Conservation (phyloP, 2,329 filamentous ascomycete genomes). For the Arachnopeziza araneosa region DNA sequence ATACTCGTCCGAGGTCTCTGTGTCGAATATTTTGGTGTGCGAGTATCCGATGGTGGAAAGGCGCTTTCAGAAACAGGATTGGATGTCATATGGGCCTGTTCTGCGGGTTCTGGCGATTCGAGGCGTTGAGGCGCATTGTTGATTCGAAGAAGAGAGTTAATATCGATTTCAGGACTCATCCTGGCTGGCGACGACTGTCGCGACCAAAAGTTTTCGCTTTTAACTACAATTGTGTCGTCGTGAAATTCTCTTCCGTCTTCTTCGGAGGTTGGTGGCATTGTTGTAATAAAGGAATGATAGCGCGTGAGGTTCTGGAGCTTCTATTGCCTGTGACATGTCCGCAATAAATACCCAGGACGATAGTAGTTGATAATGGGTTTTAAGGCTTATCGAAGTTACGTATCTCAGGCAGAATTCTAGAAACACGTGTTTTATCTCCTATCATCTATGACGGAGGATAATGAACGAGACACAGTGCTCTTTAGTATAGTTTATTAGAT, state of each 20-base stretch:
- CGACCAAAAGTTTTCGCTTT: conserved; percentile 20
- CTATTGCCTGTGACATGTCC: neutral
- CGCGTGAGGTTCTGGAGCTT: neutral
- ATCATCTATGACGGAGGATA: neutral
- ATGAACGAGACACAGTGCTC: neutral
- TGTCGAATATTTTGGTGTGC: neutral
- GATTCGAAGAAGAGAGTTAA: conserved; percentile 19
- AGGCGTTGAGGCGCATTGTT: conserved; percentile 20
- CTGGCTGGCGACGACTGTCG: conserved; percentile 19
- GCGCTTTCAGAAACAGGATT: neutral
- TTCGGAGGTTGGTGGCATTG: conserved; percentile 20
- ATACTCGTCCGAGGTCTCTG: conserved; percentile 3
- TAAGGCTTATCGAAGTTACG: neutral
- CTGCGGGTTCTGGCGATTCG: conserved; percentile 24
- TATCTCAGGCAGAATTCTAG: neutral
- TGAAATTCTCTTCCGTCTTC: conserved; percentile 15
- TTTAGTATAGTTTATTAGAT: neutral
- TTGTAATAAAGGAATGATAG: conserved; percentile 5
- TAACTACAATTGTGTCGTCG: conserved; percentile 22
- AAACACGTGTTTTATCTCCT: neutral
- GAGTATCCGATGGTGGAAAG: neutral
- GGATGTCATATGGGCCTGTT: conserved; percentile 9
- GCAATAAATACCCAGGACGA: neutral
- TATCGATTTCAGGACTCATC: conserved; percentile 15
- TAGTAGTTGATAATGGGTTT: neutral